Evolutionary conservation across 345 rosid genomes (phyloP), one percentile per base, ranked within the genome.

Genomic region (Brassica carinata): DNA sequence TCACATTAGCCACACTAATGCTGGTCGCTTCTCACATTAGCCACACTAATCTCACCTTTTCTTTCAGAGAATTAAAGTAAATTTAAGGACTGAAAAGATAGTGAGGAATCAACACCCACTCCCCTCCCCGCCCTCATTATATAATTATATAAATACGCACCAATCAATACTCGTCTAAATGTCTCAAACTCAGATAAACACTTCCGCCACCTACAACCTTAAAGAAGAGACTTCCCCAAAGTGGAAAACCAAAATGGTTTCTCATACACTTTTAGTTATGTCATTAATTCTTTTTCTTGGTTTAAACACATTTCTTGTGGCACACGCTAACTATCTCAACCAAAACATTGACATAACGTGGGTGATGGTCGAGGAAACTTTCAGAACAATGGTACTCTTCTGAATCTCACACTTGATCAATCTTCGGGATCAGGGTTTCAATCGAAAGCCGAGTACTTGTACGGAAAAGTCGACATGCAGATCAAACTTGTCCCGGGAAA

Each of bases 341-440:
- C 75, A 72, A 38, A 80, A 87, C 26, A 84, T 85, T 51, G 88
- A 83, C 53, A 79, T 82, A 38, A 82, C 88, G 3, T 85, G 89
- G 89, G 89, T 14, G 76, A 86, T 55, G 84, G 83, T 29, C 83
- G 84, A 34, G 88, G 76, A 74, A 78, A 30, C 11, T 34, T 85
- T 62, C 64, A 82, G 67, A 81, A 78, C 82, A 75, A 72, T 51
- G 88, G 85, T 6, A 64, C 80, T 33, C 83, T 87, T 65, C 64
- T 87, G 23, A 85, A 84, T n/a, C 88, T 87, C 1, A 1, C 67
- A 45, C 82, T 85, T 18, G 88, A 87, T 72, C 75, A 81, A 55
- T 67, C 84, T 31, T 81, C 86, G 0, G 87, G 89, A 1, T 84
- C 88, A 8, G 87, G 90, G 2, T 85, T 87, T 64, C 84, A 84